phyloP scores from a whole-genome alignment of 1,284 basidiomycete genomes.

The Cryptococcus sp. region DNA sequence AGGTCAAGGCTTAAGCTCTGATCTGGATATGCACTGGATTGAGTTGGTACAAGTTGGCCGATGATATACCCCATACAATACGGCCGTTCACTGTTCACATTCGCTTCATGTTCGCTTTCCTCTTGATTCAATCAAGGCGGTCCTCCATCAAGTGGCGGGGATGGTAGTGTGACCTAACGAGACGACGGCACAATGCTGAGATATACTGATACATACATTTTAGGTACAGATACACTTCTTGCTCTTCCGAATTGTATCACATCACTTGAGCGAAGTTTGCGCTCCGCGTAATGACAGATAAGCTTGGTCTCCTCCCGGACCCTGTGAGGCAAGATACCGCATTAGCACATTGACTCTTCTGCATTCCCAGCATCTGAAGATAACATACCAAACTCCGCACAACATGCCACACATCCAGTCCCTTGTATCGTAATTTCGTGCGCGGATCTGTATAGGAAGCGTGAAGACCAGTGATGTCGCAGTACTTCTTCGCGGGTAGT shows the following conservation, averaged over 20 bases:
- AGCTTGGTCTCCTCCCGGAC: constrained; percentile 51
- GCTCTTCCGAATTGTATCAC: not conserved
- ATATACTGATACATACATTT: no score
- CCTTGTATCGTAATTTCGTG: constrained; percentile 53
- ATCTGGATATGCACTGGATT: constrained; percentile 27
- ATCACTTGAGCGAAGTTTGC: constrained; percentile 48
- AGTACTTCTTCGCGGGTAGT: constrained; percentile 55
- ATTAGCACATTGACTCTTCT: constrained; percentile 3
- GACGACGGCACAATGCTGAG: no score
- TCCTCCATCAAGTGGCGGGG: no score
- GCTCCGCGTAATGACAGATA: constrained; percentile 50
- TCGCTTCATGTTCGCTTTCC: not conserved
- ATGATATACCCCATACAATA: no score
- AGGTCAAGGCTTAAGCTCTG: constrained; percentile 20
- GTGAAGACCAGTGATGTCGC: constrained; percentile 58
- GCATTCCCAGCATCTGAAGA: not conserved
- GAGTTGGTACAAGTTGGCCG: no score
- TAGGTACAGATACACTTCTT: no score
- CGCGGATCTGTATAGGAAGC: constrained; percentile 54
- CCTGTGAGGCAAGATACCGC: constrained; percentile 24
- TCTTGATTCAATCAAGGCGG: not conserved
- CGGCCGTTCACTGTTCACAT: no score
- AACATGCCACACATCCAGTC: constrained; percentile 52
- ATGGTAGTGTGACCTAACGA: no score
- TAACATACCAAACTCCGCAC: constrained; percentile 50